Evolutionary conservation across 139 green algal genomes (phyloP).

Genomic region (Ostreobium quekettii): DNA sequence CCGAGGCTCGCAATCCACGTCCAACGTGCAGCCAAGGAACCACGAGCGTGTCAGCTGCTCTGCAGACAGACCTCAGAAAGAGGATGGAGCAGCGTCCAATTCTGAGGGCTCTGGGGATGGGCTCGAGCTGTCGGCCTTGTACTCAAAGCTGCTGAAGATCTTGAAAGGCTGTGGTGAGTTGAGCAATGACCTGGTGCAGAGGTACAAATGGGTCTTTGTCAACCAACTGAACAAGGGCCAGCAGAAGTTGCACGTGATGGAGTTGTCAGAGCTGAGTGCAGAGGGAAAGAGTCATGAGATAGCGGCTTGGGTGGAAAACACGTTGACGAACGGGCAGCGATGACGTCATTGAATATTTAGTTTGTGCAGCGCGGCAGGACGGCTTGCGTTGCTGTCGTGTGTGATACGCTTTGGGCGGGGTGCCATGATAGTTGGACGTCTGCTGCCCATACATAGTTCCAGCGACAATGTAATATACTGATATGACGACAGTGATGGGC

Average conservation of each 20-base stretch:
- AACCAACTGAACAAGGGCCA: conserved; percentile 15
- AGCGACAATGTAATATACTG: too few relatives aligned
- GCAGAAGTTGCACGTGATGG: conserved; percentile 12
- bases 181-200: neutral
- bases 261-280: conserved; percentile 4
- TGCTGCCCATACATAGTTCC: too few relatives aligned
- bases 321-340: too few relatives aligned
- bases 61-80: neutral
- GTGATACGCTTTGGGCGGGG: too few relatives aligned
- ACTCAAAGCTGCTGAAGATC: conserved; percentile 6
- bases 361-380: too few relatives aligned
- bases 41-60: neutral
- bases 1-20: neutral
- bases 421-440: too few relatives aligned
- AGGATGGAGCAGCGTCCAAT: neutral
- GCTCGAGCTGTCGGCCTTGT: neutral
- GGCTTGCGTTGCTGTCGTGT: too few relatives aligned
- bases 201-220: conserved; percentile 12
- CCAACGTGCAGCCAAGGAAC: neutral
- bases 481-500: too few relatives aligned
- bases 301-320: conserved; percentile 11
- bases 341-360: too few relatives aligned
- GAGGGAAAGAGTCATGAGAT: conserved; percentile 5
- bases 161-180: neutral
- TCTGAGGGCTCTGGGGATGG: neutral